These are phyloP conservation scores for Claviceps citrina DNA, from an alignment of 2,329 filamentous ascomycete genomes.

Conservation along the genomic window DNA sequence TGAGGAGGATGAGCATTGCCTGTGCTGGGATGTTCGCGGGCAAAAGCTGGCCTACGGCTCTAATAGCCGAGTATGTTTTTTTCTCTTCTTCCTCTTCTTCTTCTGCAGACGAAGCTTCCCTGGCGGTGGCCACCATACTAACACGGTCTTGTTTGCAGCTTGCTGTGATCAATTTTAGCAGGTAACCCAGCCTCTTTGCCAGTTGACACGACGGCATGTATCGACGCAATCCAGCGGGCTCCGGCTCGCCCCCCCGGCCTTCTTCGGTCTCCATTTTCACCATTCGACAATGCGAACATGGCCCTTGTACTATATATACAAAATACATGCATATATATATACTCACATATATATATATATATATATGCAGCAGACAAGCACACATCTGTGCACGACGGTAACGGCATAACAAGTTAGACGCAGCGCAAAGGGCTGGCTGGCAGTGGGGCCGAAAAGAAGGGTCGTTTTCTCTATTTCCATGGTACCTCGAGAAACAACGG, in stretches of 20 bases:
- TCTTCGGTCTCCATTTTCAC: neutral
- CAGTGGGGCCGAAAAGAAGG: neutral
- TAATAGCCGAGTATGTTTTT: conserved; percentile 41
- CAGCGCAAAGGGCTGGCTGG: neutral
- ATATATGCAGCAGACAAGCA: neutral
- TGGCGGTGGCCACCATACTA: too few species aligned
- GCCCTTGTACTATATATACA: conserved; percentile 1
- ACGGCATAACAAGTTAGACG: neutral
- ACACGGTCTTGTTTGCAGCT: conserved; percentile 16
- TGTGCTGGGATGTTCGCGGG: conserved; percentile 47
- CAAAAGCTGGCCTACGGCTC: conserved; percentile 48
- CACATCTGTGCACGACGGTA: neutral
- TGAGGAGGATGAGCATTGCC: conserved; percentile 45
- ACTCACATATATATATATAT: neutral
- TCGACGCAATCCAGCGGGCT: conserved; percentile 1
- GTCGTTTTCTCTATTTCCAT: neutral
- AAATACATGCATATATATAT: neutral
- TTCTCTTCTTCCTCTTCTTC: neutral
- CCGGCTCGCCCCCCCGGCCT: neutral
- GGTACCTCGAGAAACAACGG: neutral
- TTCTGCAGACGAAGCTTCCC: too few species aligned
- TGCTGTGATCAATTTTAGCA: conserved; percentile 36
- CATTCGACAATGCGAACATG: neutral
- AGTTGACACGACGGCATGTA: neutral
- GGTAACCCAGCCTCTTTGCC: conserved; percentile 12